Percentiles rank a stretch among this genome's conserved stretches.
These are phyloP conservation scores for Rhodotorula sphaerocarpa DNA, from an alignment of 768 basidiomycete species.

Conservation along the genomic window DNA sequence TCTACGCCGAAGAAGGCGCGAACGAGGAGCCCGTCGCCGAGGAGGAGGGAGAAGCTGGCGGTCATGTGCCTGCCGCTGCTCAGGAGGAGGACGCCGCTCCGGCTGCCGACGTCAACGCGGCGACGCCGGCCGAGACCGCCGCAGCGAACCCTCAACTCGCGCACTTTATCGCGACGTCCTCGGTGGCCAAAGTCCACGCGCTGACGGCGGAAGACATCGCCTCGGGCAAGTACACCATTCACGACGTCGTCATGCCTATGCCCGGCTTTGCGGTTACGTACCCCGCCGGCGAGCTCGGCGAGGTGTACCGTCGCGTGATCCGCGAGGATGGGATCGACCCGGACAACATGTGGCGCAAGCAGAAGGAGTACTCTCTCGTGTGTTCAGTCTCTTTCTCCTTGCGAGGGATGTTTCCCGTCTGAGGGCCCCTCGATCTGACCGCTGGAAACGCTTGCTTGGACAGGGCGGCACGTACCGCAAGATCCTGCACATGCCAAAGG, in stretches of 20 bases:
- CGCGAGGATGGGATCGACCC: conserved; percentile 79
- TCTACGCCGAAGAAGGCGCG: conserved; percentile 48
- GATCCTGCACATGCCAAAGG: conserved; percentile 74
- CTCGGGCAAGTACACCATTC: conserved; percentile 63
- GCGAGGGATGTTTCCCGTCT: neutral
- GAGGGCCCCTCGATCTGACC: neutral
- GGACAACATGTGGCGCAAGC: conserved; percentile 77
- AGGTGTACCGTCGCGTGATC: conserved; percentile 73
- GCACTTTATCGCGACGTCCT: conserved; percentile 22
- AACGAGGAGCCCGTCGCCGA: conserved; percentile 22
- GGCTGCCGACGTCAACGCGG: conserved; percentile 3
- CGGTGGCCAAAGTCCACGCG: conserved; percentile 55
- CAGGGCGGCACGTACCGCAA: conserved; percentile 87
- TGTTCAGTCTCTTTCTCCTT: neutral
- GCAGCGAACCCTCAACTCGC: conserved; percentile 22
- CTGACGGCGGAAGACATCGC: conserved; percentile 67
- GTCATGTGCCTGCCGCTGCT: conserved; percentile 19
- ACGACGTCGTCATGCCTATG: conserved; percentile 94
- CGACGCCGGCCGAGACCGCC: neutral
- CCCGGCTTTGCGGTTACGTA: conserved; percentile 91
- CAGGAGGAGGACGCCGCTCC: conserved; percentile 36
- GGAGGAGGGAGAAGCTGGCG: conserved; percentile 7
- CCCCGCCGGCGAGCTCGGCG: conserved; percentile 78
- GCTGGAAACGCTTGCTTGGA: conserved; percentile 42
- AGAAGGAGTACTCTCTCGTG: conserved; percentile 52